Conservation (phyloP, 805 yeast species). For the Lipomyces kockii region DNA sequence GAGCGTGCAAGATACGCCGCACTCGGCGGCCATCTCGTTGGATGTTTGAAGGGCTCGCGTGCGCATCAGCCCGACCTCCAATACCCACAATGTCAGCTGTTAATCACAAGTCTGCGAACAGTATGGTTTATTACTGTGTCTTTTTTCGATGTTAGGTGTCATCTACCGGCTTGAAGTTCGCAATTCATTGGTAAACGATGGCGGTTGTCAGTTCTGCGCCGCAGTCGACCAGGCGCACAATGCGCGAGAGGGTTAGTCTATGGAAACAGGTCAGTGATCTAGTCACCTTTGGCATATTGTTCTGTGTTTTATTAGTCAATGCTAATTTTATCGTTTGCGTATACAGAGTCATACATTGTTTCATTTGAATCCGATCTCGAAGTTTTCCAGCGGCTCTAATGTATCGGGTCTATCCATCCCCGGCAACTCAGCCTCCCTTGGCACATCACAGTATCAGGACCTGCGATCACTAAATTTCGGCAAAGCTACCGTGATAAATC, state of each 20-base stretch:
- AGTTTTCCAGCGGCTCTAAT: not conserved
- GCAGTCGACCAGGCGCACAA: not conserved
- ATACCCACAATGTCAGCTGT: not conserved
- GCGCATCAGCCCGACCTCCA: not conserved
- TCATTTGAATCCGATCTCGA: not conserved
- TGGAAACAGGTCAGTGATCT: not conserved
- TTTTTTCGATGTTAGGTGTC: not conserved
- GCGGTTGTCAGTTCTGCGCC: not conserved
- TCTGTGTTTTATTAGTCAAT: not conserved
- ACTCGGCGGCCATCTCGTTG: not conserved
- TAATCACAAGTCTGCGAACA: not conserved
- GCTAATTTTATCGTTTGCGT: not conserved
- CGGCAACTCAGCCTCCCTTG: not conserved
- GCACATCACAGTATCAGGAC: not conserved
- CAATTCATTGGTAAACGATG: not conserved
- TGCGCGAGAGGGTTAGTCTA: not conserved
- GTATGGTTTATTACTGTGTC: not conserved
- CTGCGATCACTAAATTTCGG: not conserved
- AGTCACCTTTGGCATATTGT: not conserved
- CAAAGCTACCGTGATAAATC: not conserved
- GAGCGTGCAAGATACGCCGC: not conserved
- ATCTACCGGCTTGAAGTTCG: not conserved
- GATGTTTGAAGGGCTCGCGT: not conserved
- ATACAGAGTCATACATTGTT: not conserved
- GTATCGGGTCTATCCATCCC: not conserved